Conservation (phyloP, 163 green algal species). For the Coccomyxa subellipsoidea region DNA sequence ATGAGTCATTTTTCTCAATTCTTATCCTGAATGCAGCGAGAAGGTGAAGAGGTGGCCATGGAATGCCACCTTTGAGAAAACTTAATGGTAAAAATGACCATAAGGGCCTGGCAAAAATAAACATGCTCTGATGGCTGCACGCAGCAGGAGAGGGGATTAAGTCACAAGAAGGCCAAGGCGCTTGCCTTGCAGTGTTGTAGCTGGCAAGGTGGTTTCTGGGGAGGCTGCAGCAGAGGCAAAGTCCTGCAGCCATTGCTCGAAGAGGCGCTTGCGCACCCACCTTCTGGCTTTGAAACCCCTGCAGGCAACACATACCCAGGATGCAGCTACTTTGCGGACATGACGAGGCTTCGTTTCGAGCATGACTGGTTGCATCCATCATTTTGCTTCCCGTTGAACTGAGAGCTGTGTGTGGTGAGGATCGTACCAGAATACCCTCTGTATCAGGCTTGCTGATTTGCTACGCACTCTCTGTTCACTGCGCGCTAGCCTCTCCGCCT, state of each 20-base stretch:
- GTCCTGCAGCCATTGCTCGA: background rate
- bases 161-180: too few relatives aligned
- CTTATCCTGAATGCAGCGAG: background rate
- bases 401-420: background rate
- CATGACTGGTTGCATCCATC: too few relatives aligned
- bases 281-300: background rate
- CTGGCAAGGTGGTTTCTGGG: background rate
- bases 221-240: background rate
- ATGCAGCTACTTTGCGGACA: background rate
- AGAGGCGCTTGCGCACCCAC: background rate
- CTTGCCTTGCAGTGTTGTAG: background rate
- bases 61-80: too few relatives aligned
- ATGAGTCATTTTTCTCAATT: background rate
- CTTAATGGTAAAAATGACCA: too few relatives aligned
- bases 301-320: background rate
- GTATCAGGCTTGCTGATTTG: background rate
- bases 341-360: too few relatives aligned
- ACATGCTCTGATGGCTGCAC: too few relatives aligned
- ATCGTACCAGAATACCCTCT: background rate
- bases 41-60: too few relatives aligned
- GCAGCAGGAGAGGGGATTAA: too few relatives aligned
- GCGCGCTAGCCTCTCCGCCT: background rate
- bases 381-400: too few relatives aligned
- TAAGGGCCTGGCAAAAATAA: too few relatives aligned
- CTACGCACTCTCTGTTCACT: background rate